Conservation (phyloP, 2,329 filamentous ascomycete species). For the Aureobasidium sp. region DNA sequence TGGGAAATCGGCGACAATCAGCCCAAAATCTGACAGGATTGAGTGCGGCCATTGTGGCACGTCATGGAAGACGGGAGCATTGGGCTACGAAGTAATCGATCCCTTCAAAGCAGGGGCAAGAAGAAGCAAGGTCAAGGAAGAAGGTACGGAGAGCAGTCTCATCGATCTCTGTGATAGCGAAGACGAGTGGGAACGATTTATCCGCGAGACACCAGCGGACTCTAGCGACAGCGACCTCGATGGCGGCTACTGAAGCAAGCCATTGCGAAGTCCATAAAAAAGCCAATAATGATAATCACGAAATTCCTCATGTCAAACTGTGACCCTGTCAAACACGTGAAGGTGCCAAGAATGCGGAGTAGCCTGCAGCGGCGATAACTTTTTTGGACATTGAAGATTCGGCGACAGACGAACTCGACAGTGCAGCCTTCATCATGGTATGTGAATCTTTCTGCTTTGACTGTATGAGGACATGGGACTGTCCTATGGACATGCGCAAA, state of each 20-base stretch:
- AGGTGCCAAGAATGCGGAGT: conserved; percentile 2
- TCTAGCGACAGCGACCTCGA: neutral
- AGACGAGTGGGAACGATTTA: neutral
- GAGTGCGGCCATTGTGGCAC: conserved; percentile 29
- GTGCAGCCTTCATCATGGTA: conserved; percentile 9
- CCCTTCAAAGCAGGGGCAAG: neutral
- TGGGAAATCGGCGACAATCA: conserved; percentile 22
- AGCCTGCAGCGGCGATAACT: neutral
- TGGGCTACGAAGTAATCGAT: conserved; percentile 32
- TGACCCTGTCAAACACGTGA: conserved; percentile 8
- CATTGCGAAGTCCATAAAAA: neutral
- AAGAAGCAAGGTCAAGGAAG: neutral
- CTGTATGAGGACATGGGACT: no score
- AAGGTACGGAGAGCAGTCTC: neutral
- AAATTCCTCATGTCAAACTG: neutral
- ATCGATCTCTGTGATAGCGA: neutral
- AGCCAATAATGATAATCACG: neutral
- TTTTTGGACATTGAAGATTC: conserved; percentile 9
- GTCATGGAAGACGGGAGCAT: conserved; percentile 31
- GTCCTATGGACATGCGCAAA: no score
- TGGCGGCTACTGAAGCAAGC: neutral
- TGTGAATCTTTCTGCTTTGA: neutral
- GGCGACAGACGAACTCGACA: neutral
- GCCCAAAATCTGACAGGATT: conserved; percentile 20
- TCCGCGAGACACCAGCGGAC: neutral